Percentiles rank a stretch among this genome's conserved stretches.
phyloP scores from a whole-genome alignment of 257 asterid species.

The Solanum pinnatisectum region DNA sequence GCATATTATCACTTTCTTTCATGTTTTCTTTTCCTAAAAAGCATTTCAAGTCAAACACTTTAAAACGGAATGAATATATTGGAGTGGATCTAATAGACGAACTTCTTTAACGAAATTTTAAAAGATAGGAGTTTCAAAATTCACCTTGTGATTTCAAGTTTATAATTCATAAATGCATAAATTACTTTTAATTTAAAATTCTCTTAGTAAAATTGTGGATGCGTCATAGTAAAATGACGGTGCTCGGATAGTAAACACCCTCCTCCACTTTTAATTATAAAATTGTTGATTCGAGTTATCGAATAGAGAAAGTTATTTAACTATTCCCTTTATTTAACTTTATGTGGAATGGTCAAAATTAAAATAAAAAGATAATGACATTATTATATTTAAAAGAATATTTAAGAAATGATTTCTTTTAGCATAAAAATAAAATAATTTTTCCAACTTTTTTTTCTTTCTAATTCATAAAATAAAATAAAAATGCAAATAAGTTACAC shows the following conservation, averaged over 20 bases:
- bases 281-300: neutral
- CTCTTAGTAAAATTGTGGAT: too few relatives aligned
- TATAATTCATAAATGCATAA: too few relatives aligned
- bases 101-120: neutral
- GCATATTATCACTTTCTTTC: neutral
- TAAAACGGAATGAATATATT: neutral
- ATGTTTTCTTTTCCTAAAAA: neutral
- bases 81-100: accelerated
- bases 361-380: neutral
- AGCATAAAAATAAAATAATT: neutral
- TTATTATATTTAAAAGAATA: neutral
- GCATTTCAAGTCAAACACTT: neutral
- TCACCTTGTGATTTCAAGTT: too few relatives aligned
- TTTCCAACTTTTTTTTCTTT: neutral
- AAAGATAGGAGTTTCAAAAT: accelerated
- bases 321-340: neutral
- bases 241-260: neutral
- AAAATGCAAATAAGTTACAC: neutral
- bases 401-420: neutral
- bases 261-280: neutral
- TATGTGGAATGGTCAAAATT: neutral
- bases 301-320: neutral
- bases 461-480: neutral
- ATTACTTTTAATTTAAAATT: too few relatives aligned
- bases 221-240: neutral